Percentiles rank a stretch among this genome's conserved stretches.
These are phyloP conservation scores for Rhodocollybia butyracea DNA, from an alignment of 768 basidiomycete genomes.

Conservation along the genomic window DNA sequence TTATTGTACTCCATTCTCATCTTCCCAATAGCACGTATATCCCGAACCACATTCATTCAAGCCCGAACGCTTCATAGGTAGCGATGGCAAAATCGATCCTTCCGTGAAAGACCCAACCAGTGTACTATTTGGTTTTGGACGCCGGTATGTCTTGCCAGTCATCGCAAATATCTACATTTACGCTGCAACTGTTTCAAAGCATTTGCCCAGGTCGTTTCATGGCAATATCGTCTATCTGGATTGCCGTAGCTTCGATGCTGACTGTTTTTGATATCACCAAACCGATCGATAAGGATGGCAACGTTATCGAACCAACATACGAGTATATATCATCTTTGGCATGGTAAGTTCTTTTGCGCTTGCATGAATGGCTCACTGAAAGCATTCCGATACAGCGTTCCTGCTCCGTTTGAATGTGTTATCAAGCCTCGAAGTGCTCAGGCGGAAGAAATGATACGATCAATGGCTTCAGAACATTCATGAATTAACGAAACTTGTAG, in stretches of 20 bases:
- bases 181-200: not conserved
- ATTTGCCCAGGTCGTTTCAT: constrained; percentile 11
- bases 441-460: constrained; percentile 5
- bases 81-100: constrained; percentile 8
- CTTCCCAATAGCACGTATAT: constrained; percentile 12
- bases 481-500: too few species aligned
- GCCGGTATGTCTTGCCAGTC: not conserved
- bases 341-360: not conserved
- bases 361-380: not conserved
- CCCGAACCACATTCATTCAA: constrained; percentile 24
- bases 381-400: not conserved
- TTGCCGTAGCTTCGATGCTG: constrained; percentile 19
- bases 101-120: not conserved
- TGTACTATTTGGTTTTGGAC: constrained; percentile 7
- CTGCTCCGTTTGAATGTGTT: constrained; percentile 5
- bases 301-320: constrained; percentile 9
- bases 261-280: constrained; percentile 17
- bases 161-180: not conserved
- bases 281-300: constrained; percentile 10
- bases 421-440: not conserved
- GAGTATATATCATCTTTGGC: constrained; percentile 2
- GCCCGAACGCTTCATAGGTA: constrained; percentile 23
- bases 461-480: not conserved
- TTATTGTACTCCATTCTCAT: not conserved
- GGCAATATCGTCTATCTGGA: constrained; percentile 10